A percentile compares a stretch with the other conserved stretches of the same genome.
Evolutionary conservation across 306 rosid species (phyloP).

Genomic region (Carpinus viminea): DNA sequence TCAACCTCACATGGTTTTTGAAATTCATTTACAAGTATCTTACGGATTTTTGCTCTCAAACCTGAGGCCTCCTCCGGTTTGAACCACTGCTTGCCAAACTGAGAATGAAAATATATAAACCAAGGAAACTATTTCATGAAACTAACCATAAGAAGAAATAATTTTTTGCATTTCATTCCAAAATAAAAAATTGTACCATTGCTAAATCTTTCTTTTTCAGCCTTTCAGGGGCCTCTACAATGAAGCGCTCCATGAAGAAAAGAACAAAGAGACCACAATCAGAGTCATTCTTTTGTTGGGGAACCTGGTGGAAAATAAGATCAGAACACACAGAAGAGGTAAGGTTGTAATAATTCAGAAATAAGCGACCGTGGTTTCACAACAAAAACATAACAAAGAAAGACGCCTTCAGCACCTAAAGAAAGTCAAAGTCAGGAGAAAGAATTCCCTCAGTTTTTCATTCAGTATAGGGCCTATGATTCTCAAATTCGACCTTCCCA

Average conservation of each 20-base stretch:
- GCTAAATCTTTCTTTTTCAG: constrained; percentile 65
- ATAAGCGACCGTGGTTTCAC: not conserved
- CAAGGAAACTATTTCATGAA: constrained; percentile 8
- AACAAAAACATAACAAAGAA: not conserved
- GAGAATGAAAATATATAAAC: constrained; percentile 28
- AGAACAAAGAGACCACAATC: constrained; percentile 96
- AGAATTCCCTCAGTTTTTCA: not conserved
- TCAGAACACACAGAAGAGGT: not conserved
- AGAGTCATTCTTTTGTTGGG: constrained; percentile 88
- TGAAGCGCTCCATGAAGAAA: constrained; percentile 81
- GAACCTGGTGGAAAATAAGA: constrained; percentile 64
- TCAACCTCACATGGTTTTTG: constrained; percentile 28
- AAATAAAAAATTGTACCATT: constrained; percentile 54
- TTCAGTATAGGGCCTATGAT: not conserved
- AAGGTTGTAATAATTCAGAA: constrained; percentile 1
- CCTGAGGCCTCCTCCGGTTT: constrained; percentile 82
- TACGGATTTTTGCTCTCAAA: constrained; percentile 70
- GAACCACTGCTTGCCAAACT: constrained; percentile 91
- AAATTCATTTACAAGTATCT: constrained; percentile 60
- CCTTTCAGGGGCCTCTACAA: constrained; percentile 76
- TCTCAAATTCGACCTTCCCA: not conserved
- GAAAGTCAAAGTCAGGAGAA: not conserved
- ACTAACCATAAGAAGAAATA: not conserved
- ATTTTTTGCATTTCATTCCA: not conserved
- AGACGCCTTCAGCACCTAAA: not conserved